Evolutionary conservation across 78 protist species (phyloP).

Genomic region (slime mould (Dictyostelium discoideum)): DNA sequence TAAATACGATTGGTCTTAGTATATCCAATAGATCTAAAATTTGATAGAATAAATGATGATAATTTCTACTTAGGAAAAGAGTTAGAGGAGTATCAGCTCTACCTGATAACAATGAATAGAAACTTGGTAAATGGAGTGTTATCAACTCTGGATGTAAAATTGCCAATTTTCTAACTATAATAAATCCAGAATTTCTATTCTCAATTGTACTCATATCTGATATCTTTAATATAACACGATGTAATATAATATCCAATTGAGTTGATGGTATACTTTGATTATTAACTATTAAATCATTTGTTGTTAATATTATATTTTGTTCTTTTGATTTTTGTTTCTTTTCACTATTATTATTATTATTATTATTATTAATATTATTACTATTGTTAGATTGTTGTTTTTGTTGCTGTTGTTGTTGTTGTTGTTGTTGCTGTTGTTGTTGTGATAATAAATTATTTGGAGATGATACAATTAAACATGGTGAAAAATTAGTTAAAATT

Average conservation of each 20-base stretch:
- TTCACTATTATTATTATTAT: neutral
- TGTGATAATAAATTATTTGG: neutral
- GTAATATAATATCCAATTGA: slow-evolving; percentile 46
- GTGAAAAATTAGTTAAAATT: slow-evolving; percentile 6
- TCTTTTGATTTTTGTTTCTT: neutral
- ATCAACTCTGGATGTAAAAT: slow-evolving; percentile 54
- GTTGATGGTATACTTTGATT: slow-evolving; percentile 40
- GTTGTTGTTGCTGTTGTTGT: neutral
- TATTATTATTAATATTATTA: neutral
- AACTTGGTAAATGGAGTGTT: slow-evolving; percentile 16
- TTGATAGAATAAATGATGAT: slow-evolving; percentile 50
- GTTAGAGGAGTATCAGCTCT: neutral
- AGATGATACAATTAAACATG: neutral
- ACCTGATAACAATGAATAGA: slow-evolving; percentile 19
- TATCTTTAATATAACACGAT: slow-evolving; percentile 45
- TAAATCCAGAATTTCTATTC: slow-evolving; percentile 13
- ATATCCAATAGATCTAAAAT: slow-evolving; percentile 54
- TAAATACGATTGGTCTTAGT: slow-evolving; percentile 28
- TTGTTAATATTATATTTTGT: neutral
- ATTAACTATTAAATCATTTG: neutral
- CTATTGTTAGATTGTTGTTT: neutral
- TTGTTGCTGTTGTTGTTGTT: neutral
- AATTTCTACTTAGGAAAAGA: slow-evolving; percentile 37
- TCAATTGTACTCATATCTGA: neutral
- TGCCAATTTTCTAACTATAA: slow-evolving; percentile 43